Base-by-base conservation (phyloP, 768 basidiomycete species). In the Termitomyces sp. region DNA sequence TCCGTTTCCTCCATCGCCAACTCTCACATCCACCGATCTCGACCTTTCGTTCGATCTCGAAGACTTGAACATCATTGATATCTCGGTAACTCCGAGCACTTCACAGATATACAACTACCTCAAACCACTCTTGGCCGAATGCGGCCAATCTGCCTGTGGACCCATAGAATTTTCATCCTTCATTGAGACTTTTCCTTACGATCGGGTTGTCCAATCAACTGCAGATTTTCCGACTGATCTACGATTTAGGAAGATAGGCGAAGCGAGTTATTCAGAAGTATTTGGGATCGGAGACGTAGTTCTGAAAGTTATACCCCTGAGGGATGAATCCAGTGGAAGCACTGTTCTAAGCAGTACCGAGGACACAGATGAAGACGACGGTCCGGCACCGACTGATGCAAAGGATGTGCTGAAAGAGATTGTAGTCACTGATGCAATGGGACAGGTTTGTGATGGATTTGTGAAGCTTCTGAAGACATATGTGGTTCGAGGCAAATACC, bases 191-290 rank as follows among this genome's bases (percentile, higher is more conserved):
- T 93, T 93, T 65, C 89, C 88, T 10, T 82, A 80, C 60, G 90
- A 92, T 64, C 80, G 85, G 2, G 76, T 90, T 54, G 79, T 89
- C 58, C 63, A 72, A 63, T 63, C 65, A n/a, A 63, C 67, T 22
- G 58, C 63, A 13, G 58, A 53, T 16, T 44, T 58, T 1, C 52
- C 36, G 10, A 48, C 37, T 62, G 72, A 59, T 34, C 59, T 70
- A 24, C 70, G 56, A 6, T 93, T 94, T 71, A 77, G 73, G 62
- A 99, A 99, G 72, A 86, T 98, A 46, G 96, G 96, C 42, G 97
- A 99, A 73, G 97, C 97, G 7, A 92, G 90, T 49, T 99, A 90
- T 71, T 96, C 93, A 0, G 97, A 99, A 67, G 97, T 99, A 29
- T 99, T 92, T 69, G 89, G 89, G 8, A 87, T 94, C 51, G 88